Evolutionary conservation across 306 rosid genomes (phyloP).

Genomic region (Vigna trinervia): DNA sequence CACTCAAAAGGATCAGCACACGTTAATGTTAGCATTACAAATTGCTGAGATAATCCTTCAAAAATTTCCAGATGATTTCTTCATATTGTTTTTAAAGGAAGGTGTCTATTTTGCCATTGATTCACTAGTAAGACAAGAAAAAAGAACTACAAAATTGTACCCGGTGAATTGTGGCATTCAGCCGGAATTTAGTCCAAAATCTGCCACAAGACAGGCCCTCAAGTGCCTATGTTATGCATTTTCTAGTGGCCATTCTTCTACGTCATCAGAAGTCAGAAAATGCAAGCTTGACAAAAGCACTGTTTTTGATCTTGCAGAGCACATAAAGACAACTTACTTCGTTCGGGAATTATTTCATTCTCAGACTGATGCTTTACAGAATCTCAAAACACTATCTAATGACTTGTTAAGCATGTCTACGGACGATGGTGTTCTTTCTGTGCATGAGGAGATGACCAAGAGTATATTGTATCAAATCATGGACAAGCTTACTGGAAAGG

Average conservation of each 20-base stretch:
- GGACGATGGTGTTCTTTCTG: slow-evolving; percentile 49
- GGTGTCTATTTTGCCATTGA: slow-evolving; percentile 90
- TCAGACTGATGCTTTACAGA: slow-evolving; percentile 80
- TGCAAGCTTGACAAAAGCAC: slow-evolving; percentile 87
- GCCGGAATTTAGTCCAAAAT: slow-evolving; percentile 62
- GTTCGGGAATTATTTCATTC: slow-evolving; percentile 70
- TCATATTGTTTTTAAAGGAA: slow-evolving; percentile 83
- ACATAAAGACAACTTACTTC: slow-evolving; percentile 64
- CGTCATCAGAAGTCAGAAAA: slow-evolving; percentile 58
- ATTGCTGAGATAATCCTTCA: slow-evolving; percentile 84
- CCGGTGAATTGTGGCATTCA: slow-evolving; percentile 61
- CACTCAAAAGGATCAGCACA: slow-evolving; percentile 91
- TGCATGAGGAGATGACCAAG: slow-evolving; percentile 62
- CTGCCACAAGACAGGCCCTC: slow-evolving; percentile 56
- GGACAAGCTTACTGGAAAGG: slow-evolving; percentile 74
- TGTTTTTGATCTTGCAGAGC: slow-evolving; percentile 73
- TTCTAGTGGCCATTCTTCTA: slow-evolving; percentile 56
- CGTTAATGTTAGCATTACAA: slow-evolving; percentile 74
- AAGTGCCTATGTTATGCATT: slow-evolving; percentile 88
- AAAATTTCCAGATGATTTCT: slow-evolving; percentile 69
- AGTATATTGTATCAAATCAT: slow-evolving; percentile 65
- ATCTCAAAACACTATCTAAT: slow-evolving; percentile 66
- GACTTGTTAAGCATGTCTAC: slow-evolving; percentile 57
- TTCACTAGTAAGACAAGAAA: slow-evolving; percentile 70
- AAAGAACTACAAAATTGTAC: slow-evolving; percentile 64